phyloP scores from a whole-genome alignment of 495 filamentous ascomycete species.

The Penicillium paradoxum region DNA sequence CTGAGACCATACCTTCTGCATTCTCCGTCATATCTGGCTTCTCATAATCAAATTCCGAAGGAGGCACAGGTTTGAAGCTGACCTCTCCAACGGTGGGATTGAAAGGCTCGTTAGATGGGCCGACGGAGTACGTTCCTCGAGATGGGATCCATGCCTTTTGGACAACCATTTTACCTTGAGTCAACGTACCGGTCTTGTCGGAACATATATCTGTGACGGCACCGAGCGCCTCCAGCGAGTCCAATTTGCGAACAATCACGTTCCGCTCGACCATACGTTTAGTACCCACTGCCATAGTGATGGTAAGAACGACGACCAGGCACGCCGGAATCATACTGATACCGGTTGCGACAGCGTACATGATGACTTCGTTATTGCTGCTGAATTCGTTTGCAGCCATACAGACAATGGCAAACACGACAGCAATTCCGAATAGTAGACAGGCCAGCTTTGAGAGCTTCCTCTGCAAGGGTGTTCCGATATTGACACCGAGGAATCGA shows the following conservation, averaged over 20 bases:
- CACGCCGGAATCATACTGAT: conserved; percentile 57
- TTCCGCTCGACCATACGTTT: conserved; percentile 61
- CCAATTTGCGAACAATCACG: conserved; percentile 58
- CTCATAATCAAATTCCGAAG: conserved; percentile 22
- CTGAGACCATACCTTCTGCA: conserved; percentile 14
- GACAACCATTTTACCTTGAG: conserved; percentile 80
- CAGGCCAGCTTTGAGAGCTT: conserved; percentile 60
- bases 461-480: conserved; percentile 56
- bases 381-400: conserved; percentile 51
- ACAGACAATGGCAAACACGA: conserved; percentile 55
- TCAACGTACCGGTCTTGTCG: conserved; percentile 76
- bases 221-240: conserved; percentile 73
- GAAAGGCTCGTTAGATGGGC: conserved; percentile 41
- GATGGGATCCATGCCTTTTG: conserved; percentile 66
- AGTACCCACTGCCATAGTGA: conserved; percentile 58
- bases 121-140: conserved; percentile 50
- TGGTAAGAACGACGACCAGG: conserved; percentile 59
- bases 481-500: conserved; percentile 57
- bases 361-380: conserved; percentile 48
- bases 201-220: conserved; percentile 89
- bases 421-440: conserved; percentile 54
- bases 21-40: conserved; percentile 18
- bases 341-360: conserved; percentile 59
- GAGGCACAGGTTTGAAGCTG: conserved; percentile 27
- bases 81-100: conserved; percentile 46